phyloP scores from a whole-genome alignment of 257 asterid genomes.

The Solanum paucissectum region DNA sequence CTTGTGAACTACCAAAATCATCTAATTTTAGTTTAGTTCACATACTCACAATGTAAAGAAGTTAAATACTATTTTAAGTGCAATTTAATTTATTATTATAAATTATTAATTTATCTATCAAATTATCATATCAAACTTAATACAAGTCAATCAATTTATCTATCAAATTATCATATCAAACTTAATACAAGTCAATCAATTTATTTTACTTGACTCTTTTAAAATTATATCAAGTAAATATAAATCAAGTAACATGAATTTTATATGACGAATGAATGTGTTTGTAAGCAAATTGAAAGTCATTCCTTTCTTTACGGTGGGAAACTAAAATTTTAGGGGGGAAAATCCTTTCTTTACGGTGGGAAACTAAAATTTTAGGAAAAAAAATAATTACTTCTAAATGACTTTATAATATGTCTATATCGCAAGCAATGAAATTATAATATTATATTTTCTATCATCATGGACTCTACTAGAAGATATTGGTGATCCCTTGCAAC shows the following conservation, averaged over 20 bases:
- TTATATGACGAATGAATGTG: neutral
- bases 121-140: no score
- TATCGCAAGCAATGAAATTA: neutral
- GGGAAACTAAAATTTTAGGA: neutral
- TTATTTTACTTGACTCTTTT: neutral
- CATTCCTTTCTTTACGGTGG: neutral
- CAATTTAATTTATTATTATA: no score
- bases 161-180: no score
- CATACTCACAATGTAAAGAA: no score
- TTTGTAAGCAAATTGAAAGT: neutral
- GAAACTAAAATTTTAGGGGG: neutral
- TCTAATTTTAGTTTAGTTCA: no score
- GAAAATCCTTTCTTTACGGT: neutral
- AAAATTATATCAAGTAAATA: neutral
- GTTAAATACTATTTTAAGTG: no score
- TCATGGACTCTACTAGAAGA: neutral
- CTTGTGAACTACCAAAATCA: no score
- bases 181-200: neutral
- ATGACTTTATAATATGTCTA: neutral
- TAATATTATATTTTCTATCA: neutral
- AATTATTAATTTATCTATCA: neutral
- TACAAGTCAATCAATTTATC: no score
- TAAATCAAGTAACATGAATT: no score
- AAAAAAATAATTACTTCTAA: neutral
- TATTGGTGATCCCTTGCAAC: neutral